Evolutionary conservation across 2,329 filamentous ascomycete species (phyloP).

Genomic region (Aureobasidium musti): DNA sequence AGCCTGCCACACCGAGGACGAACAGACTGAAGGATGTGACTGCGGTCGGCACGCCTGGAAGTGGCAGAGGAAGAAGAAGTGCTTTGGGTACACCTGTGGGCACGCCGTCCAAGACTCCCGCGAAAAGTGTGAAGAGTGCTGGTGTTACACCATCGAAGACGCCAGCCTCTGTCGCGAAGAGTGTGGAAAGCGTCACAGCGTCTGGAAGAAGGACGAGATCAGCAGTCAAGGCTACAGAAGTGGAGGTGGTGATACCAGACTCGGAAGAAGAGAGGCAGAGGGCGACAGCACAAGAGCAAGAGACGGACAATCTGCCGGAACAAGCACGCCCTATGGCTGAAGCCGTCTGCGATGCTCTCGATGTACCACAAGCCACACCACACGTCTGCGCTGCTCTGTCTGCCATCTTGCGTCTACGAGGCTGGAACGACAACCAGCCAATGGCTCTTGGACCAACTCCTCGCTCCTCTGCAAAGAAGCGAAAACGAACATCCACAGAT

Average conservation of each 20-base stretch:
- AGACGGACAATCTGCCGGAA: neutral
- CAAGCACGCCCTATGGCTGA: slow-evolving; percentile 50
- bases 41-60: neutral
- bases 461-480: slow-evolving; percentile 4
- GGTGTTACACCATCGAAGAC: slow-evolving; percentile 12
- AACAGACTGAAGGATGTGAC: slow-evolving; percentile 33
- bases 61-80: slow-evolving; percentile 18
- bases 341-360: slow-evolving; percentile 49
- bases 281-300: slow-evolving; percentile 20
- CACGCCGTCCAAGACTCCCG: slow-evolving; percentile 25
- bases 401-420: slow-evolving; percentile 31
- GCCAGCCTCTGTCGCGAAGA: neutral
- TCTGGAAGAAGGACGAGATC: slow-evolving; percentile 10
- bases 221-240: neutral
- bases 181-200: neutral
- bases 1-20: slow-evolving; percentile 42
- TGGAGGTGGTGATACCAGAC: neutral
- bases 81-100: slow-evolving; percentile 7
- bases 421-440: neutral
- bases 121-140: slow-evolving; percentile 7
- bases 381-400: slow-evolving; percentile 34
- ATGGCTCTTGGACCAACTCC: neutral
- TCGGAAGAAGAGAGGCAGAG: slow-evolving; percentile 5
- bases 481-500: slow-evolving; percentile 19
- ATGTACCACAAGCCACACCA: slow-evolving; percentile 31